Evolutionary conservation across 495 filamentous ascomycete genomes (phyloP), one percentile per base, ranked within the genome.

Genomic region (Xylaria telfairii): DNA sequence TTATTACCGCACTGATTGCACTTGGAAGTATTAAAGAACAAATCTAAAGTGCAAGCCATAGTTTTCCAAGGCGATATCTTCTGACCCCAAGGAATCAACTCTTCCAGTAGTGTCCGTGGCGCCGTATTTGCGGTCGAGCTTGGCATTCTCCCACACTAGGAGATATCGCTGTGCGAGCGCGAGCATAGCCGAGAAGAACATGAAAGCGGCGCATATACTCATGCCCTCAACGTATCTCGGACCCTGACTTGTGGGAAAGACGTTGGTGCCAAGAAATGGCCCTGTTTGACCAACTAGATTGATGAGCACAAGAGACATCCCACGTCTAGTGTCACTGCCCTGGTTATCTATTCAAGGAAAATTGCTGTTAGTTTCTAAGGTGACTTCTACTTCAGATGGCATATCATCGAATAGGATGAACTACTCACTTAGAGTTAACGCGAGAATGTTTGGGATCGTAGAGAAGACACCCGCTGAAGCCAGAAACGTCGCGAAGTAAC

Each of bases 211-310:
- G 75, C 90, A 91, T 59, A 91, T 81, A 32, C 81, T 83, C 84
- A 90, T 90, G 0, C 91, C 91, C 49, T 83, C 81, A 10, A 85
- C 74, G 73, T 87, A 92, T 12, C 87, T 83, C 2, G 90, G 91
- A 0, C 74, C 80, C 41, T 91, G 81, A 1, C 66, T 77, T 9
- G 82, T 79, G 0, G 90, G 90, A 69, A 91, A 93, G 9, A 92
- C 60, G 46, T 90, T 89, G 15, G 88, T 92, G 4, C 91, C 91
- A 4, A 93, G 75, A 21, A 93, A 85, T 3, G 91, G 90, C 17
- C 90, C 87, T 59, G 85, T 86, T 63, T 93, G 91, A 9, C 91
- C 91, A 41, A 92, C 80, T 6, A 89, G 37, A 67, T 91, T 90
- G 62, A 92, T 81, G 60, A 93, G 81, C 44, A 90, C 86, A 70